phyloP scores from a whole-genome alignment of 2,329 filamentous ascomycete species.

The Curvularia lunata region DNA sequence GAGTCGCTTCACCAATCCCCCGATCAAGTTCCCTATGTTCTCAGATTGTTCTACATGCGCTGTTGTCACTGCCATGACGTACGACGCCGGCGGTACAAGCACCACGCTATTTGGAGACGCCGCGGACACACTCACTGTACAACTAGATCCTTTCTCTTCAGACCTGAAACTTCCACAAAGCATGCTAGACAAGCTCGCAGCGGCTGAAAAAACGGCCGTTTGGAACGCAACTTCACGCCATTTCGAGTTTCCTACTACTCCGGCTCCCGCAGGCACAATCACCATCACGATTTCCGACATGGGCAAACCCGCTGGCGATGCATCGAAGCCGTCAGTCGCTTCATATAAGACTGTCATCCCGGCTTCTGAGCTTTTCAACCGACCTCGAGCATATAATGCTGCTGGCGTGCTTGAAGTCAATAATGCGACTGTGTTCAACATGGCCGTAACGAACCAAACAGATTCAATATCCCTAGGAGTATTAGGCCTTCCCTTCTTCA shows the following conservation, averaged over 20 bases:
- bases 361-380: conserved; percentile 21
- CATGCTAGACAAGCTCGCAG: conserved; percentile 23
- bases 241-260: conserved; percentile 23
- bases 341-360: conserved; percentile 27
- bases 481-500: conserved; percentile 27
- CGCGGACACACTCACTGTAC: conserved; percentile 21
- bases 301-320: conserved; percentile 18
- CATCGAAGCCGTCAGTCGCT: conserved; percentile 24
- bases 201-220: conserved; percentile 21
- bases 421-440: conserved; percentile 26
- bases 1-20: conserved; percentile 20
- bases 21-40: conserved; percentile 28
- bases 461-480: conserved; percentile 11
- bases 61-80: conserved; percentile 27
- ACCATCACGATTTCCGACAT: conserved; percentile 26
- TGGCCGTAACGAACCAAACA: conserved; percentile 27
- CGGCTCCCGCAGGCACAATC: conserved; percentile 23
- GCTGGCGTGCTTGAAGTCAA: conserved; percentile 21
- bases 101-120: conserved; percentile 19
- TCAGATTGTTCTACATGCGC: conserved; percentile 29
- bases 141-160: conserved; percentile 25
- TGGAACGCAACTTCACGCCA: conserved; percentile 25
- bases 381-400: conserved; percentile 23
- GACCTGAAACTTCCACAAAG: conserved; percentile 17
- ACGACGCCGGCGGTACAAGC: conserved; percentile 22